Conservation (phyloP, 495 filamentous ascomycete genomes). For the Haplographium delicatum region DNA sequence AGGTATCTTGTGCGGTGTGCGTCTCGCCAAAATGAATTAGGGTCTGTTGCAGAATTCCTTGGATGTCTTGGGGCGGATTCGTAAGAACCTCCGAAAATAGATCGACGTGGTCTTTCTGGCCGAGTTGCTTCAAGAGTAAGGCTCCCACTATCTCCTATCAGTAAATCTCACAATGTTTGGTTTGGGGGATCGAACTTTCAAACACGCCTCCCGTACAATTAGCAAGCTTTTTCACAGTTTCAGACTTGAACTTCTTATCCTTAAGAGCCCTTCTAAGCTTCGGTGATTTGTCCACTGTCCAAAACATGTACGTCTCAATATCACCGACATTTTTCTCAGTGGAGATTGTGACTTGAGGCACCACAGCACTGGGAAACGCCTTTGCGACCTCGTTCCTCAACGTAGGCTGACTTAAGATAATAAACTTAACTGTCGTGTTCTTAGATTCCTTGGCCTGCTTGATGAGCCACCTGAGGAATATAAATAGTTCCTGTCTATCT, state of each 20-base stretch:
- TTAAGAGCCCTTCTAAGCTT: slow-evolving; percentile 2
- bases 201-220: background rate
- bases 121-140: slow-evolving; percentile 1
- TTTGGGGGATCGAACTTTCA: background rate
- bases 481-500: background rate
- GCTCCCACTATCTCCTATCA: background rate
- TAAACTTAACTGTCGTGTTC: background rate
- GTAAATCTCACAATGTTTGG: background rate
- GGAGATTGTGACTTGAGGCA: background rate
- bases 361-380: background rate
- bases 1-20: slow-evolving; percentile 1
- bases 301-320: slow-evolving; percentile 4
- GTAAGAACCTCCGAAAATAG: background rate
- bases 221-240: slow-evolving; percentile 3
- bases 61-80: background rate
- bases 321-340: slow-evolving; percentile 2
- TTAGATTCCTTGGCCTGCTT: background rate
- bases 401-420: background rate
- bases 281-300: background rate
- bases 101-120: slow-evolving; percentile 6
- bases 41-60: background rate
- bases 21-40: slow-evolving; percentile 2
- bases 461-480: background rate
- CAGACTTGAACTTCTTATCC: background rate
- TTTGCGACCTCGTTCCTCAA: background rate